A percentile compares a stretch with the other conserved stretches of the same genome.
Conservation (phyloP, 2,329 filamentous ascomycete genomes). For the Claviceps monticola region DNA sequence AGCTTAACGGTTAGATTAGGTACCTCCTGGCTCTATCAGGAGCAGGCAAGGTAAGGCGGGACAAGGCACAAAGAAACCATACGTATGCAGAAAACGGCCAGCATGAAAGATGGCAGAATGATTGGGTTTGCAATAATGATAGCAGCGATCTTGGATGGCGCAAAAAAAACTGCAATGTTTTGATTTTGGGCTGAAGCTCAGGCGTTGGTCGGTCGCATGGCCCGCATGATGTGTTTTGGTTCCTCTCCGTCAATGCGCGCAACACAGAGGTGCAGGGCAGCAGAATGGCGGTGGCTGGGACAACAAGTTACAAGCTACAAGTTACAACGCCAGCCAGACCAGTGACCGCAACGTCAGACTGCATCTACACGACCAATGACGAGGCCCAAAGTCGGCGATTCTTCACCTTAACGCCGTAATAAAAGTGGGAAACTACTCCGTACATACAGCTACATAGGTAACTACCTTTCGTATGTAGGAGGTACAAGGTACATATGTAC, state of each 20-base stretch:
- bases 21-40: background rate
- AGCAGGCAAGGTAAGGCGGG: too few species aligned
- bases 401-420: too few species aligned
- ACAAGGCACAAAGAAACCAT: background rate
- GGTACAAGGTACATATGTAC: too few species aligned
- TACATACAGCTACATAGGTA: too few species aligned
- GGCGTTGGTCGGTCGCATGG: background rate
- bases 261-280: background rate
- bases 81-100: background rate
- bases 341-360: too few species aligned
- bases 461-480: too few species aligned
- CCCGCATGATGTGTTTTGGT: background rate
- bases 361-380: too few species aligned
- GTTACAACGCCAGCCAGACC: too few species aligned
- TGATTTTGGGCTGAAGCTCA: conserved; percentile 7
- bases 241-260: background rate
- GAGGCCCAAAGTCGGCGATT: too few species aligned
- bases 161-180: conserved; percentile 2
- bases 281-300: background rate
- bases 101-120: background rate
- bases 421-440: too few species aligned
- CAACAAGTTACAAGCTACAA: too few species aligned
- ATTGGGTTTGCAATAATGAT: background rate
- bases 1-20: background rate
- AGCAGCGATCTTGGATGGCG: background rate